A percentile compares a stretch with the other conserved stretches of the same genome.
phyloP scores from a whole-genome alignment of 2,329 filamentous ascomycete genomes.

The Fusarium coffeatum region DNA sequence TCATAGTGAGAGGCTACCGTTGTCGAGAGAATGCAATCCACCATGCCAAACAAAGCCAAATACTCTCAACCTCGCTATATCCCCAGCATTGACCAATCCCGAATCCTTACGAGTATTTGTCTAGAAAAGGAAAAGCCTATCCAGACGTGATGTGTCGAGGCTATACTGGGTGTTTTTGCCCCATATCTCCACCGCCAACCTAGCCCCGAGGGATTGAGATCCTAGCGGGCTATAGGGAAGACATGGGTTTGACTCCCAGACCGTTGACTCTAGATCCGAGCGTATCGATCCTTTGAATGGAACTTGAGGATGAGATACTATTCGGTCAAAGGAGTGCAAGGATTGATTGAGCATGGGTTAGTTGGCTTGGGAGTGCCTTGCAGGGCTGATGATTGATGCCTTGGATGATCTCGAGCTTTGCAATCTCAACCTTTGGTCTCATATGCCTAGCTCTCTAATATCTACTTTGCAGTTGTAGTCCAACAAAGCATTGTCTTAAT shows the following conservation, averaged over 20 bases:
- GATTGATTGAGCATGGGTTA: not conserved
- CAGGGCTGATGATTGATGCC: not conserved
- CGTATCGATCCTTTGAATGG: not conserved
- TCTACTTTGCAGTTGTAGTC: too few relatives aligned
- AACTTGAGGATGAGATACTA: not conserved
- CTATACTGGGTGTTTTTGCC: not conserved
- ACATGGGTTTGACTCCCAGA: not conserved
- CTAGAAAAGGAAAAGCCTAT: not conserved
- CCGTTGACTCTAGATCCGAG: not conserved
- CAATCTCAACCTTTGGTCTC: too few relatives aligned
- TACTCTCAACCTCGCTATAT: not conserved
- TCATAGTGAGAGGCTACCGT: not conserved
- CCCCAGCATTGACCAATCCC: not conserved
- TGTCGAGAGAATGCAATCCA: not conserved
- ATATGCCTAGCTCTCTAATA: too few relatives aligned
- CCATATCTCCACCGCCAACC: constrained; percentile 1
- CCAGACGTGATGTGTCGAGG: not conserved
- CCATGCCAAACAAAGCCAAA: not conserved
- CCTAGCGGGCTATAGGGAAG: not conserved
- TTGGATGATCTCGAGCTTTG: too few relatives aligned
- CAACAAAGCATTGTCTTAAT: not conserved
- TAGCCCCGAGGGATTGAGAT: not conserved
- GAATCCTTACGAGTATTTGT: not conserved
- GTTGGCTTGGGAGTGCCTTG: not conserved
- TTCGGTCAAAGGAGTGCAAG: not conserved